Percentiles rank a stretch among this genome's conserved stretches.
Evolutionary conservation across 2,329 filamentous ascomycete genomes (phyloP).

Genomic region (Aureobasidium sp.): DNA sequence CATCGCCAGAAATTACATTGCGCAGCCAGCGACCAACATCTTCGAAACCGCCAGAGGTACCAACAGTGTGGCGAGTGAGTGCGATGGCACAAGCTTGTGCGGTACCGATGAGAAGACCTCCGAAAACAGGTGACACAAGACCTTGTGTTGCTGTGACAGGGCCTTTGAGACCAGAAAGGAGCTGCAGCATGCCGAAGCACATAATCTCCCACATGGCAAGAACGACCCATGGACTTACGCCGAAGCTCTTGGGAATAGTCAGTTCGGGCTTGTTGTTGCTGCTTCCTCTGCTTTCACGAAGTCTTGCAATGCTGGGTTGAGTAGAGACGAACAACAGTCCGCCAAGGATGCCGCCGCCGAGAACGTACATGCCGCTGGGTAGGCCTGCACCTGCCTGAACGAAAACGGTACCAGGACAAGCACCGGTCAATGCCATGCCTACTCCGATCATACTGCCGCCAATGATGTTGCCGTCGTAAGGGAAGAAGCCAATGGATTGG

Average conservation of each 20-base stretch:
- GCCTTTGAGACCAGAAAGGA: slow-evolving; percentile 24
- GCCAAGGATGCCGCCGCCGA: slow-evolving; percentile 47
- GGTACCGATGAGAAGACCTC: slow-evolving; percentile 50
- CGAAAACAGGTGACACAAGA: slow-evolving; percentile 38
- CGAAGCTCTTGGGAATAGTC: background rate
- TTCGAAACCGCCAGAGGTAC: slow-evolving; percentile 54
- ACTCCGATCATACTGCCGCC: slow-evolving; percentile 53
- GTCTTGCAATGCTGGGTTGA: background rate
- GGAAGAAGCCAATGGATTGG: slow-evolving; percentile 45
- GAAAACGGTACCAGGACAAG: slow-evolving; percentile 57
- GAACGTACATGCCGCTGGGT: slow-evolving; percentile 34
- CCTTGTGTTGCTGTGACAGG: slow-evolving; percentile 4
- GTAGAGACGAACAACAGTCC: slow-evolving; percentile 33
- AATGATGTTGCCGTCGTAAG: slow-evolving; percentile 56
- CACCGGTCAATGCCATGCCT: slow-evolving; percentile 58
- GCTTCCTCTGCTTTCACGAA: background rate
- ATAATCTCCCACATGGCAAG: slow-evolving; percentile 37
- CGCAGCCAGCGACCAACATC: slow-evolving; percentile 50
- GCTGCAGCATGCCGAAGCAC: slow-evolving; percentile 31
- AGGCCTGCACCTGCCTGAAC: slow-evolving; percentile 47
- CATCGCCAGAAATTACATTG: slow-evolving; percentile 22
- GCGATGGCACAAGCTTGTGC: slow-evolving; percentile 51
- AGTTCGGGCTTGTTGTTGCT: background rate
- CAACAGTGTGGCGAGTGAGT: slow-evolving; percentile 46
- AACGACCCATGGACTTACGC: slow-evolving; percentile 27